phyloP scores from a whole-genome alignment of 192 early-diverging fungal species.

The Rhizophagus sp. region DNA sequence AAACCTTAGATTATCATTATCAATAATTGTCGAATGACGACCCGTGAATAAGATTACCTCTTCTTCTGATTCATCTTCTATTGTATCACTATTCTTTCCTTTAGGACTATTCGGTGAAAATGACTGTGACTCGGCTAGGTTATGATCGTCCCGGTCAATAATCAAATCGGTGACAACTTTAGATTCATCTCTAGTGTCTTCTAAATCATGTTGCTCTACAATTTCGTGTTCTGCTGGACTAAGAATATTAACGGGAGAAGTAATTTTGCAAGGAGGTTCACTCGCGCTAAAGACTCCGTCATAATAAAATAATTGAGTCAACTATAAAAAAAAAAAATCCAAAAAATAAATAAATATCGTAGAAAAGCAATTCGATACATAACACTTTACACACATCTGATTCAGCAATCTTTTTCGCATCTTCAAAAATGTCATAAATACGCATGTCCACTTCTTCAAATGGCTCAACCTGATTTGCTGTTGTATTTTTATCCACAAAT shows the following conservation, averaged over 20 bases:
- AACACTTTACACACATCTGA: constrained; percentile 6
- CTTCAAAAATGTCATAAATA: constrained; percentile 26
- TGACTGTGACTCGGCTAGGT: constrained; percentile 22
- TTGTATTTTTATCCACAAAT: constrained; percentile 1
- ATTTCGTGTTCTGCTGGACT: not conserved
- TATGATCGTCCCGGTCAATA: not conserved
- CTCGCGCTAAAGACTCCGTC: constrained; percentile 15
- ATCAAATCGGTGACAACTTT: not conserved
- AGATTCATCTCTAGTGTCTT: not conserved
- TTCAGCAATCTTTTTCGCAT: constrained; percentile 20
- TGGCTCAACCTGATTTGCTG: constrained; percentile 4
- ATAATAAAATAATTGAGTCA: constrained; percentile 11
- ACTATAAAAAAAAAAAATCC: not conserved
- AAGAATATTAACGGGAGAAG: not conserved
- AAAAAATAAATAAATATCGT: not conserved
- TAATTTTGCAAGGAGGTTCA: not conserved
- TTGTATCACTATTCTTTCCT: not conserved
- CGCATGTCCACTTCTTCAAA: constrained; percentile 35
- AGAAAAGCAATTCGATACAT: not conserved
- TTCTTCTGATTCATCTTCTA: constrained; percentile 36
- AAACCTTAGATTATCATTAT: not conserved
- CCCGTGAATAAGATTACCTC: constrained; percentile 49
- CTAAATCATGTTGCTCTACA: not conserved
- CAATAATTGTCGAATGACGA: constrained; percentile 21
- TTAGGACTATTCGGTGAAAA: constrained; percentile 22